A percentile compares a stretch with the other conserved stretches of the same genome.
These are phyloP conservation scores for Medicago truncatula DNA, from an alignment of 306 rosid genomes.

Conservation along the genomic window DNA sequence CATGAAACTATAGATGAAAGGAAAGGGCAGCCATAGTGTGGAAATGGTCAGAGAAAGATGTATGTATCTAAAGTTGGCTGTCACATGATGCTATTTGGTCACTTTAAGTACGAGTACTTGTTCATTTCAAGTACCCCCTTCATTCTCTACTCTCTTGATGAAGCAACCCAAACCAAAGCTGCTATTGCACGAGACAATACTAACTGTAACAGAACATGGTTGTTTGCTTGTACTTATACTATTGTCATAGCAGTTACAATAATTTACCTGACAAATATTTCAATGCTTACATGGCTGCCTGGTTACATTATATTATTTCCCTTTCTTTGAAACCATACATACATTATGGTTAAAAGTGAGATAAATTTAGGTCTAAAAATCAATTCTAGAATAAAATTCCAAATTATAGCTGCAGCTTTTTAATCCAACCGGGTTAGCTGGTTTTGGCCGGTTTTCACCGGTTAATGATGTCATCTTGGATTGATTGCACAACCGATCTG, in stretches of 20 bases:
- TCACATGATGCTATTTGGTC: slow-evolving; percentile 44
- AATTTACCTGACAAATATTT: slow-evolving; percentile 29
- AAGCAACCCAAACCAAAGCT: slow-evolving; percentile 73
- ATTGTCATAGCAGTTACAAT: neutral
- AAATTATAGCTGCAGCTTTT: no score
- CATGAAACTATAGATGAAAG: neutral
- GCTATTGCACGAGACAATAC: slow-evolving; percentile 54
- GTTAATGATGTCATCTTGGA: no score
- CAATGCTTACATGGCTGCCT: neutral
- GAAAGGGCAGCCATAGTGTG: neutral
- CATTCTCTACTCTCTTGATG: slow-evolving; percentile 42
- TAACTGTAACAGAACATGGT: slow-evolving; percentile 32
- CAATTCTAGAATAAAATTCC: no score
- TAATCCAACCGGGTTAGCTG: no score
- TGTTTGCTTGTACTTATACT: slow-evolving; percentile 42
- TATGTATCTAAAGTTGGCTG: slow-evolving; percentile 31
- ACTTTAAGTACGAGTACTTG: slow-evolving; percentile 45
- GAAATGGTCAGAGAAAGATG: neutral
- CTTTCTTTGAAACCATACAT: neutral
- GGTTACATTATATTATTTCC: neutral
- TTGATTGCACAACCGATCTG: no score
- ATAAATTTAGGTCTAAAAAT: no score
- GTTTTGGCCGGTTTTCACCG: no score
- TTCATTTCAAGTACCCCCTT: slow-evolving; percentile 1
- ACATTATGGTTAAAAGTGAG: no score